Percentiles rank a stretch among this genome's conserved stretches.
Evolutionary conservation across 148 eudicot species (phyloP).

Genomic region (Rhododendron mucronatum): DNA sequence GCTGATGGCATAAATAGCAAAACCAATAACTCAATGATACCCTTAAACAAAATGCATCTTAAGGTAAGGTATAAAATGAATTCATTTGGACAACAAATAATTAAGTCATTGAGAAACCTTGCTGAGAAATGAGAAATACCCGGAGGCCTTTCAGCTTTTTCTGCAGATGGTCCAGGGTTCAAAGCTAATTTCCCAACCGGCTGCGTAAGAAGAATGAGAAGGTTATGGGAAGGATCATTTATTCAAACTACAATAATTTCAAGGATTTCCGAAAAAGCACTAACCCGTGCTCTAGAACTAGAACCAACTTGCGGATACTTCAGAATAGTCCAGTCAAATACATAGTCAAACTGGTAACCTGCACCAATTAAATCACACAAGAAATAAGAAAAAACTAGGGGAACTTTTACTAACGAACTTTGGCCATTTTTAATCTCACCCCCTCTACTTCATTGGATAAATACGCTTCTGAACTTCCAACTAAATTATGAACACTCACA

Average conservation of each 20-base stretch:
- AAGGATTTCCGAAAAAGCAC: not conserved
- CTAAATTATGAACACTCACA: not conserved
- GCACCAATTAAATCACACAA: constrained; percentile 7
- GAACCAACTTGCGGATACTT: constrained; percentile 42
- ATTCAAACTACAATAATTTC: not conserved
- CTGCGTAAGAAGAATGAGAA: constrained; percentile 32
- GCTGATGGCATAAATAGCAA: not conserved
- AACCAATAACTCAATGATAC: not conserved
- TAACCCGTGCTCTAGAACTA: constrained; percentile 31
- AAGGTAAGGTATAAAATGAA: not conserved
- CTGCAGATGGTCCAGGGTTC: constrained; percentile 74
- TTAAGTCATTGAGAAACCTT: not conserved
- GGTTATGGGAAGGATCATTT: not conserved
- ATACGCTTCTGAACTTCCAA: not conserved
- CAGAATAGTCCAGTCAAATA: constrained; percentile 69
- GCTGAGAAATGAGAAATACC: not conserved
- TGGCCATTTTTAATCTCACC: not conserved
- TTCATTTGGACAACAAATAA: not conserved
- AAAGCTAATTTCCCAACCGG: constrained; percentile 54
- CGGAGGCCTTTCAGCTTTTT: constrained; percentile 52
- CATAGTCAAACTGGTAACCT: constrained; percentile 70
- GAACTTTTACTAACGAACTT: not conserved
- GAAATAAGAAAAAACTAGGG: not conserved
- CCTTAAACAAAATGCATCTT: not conserved
- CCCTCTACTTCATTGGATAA: not conserved